Percentiles rank a stretch among this genome's conserved stretches.
Evolutionary conservation across 768 basidiomycete genomes (phyloP).

Genomic region (Phanerochaete sordida): DNA sequence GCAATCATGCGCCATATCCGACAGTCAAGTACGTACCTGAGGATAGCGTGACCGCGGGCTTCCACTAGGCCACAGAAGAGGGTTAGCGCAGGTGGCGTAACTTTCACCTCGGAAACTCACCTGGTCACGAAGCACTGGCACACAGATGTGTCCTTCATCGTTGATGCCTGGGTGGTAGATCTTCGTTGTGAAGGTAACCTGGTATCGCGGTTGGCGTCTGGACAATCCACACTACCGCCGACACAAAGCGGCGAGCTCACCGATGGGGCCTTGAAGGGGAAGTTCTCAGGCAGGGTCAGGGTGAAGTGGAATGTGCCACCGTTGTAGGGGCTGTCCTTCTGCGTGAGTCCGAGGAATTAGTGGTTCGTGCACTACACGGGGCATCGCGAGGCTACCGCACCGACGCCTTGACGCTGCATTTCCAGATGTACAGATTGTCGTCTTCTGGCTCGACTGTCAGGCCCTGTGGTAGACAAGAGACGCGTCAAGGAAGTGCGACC

Average conservation of each 20-base stretch:
- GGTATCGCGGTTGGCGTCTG: not conserved
- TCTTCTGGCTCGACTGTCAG: slow-evolving; percentile 61
- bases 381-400: slow-evolving; percentile 32
- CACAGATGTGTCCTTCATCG: slow-evolving; percentile 83
- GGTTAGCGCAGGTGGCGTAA: not conserved
- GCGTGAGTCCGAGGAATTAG: slow-evolving; percentile 2
- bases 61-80: slow-evolving; percentile 55
- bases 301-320: slow-evolving; percentile 76
- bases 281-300: slow-evolving; percentile 70
- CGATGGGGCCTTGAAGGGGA: slow-evolving; percentile 83
- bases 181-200: slow-evolving; percentile 84
- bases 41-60: slow-evolving; percentile 71
- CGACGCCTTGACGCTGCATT: slow-evolving; percentile 69
- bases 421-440: slow-evolving; percentile 75
- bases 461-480: slow-evolving; percentile 42
- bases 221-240: not conserved
- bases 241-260: slow-evolving; percentile 34
- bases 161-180: slow-evolving; percentile 92
- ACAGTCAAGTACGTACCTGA: slow-evolving; percentile 53
- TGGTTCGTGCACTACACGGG: not conserved
- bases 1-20: too few relatives aligned
- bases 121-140: slow-evolving; percentile 81
- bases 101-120: slow-evolving; percentile 34
- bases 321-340: slow-evolving; percentile 83
- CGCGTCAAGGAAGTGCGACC: not conserved